These are phyloP conservation scores for Hysterangium stoloniferum DNA, from an alignment of 768 basidiomycete genomes.

Conservation along the genomic window DNA sequence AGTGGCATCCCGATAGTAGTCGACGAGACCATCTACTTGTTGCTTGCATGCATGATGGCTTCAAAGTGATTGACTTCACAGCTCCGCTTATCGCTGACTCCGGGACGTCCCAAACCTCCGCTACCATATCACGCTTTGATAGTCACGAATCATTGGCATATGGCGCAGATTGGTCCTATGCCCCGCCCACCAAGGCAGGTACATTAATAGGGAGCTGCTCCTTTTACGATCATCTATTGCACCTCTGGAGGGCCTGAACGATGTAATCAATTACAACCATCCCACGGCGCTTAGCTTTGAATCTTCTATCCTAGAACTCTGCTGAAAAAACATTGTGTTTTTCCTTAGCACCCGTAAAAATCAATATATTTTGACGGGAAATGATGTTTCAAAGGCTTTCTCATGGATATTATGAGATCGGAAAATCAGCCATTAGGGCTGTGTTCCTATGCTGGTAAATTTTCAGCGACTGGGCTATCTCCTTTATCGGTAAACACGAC, in stretches of 20 bases:
- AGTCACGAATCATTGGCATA: conserved; percentile 81
- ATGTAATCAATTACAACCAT: background rate
- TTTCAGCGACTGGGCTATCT: background rate
- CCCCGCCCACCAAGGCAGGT: conserved; percentile 18
- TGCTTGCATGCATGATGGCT: conserved; percentile 98
- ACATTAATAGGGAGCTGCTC: conserved; percentile 81
- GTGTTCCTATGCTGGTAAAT: no score
- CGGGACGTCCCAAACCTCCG: conserved; percentile 18
- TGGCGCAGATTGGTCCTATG: conserved; percentile 83
- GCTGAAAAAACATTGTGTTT: no score
- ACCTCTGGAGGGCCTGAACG: conserved; percentile 66
- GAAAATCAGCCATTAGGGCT: no score
- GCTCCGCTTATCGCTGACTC: conserved; percentile 12
- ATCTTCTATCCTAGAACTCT: no score
- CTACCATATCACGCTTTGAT: conserved; percentile 55
- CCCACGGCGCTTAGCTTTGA: no score
- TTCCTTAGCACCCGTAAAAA: no score
- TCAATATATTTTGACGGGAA: no score
- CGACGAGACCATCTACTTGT: conserved; percentile 72
- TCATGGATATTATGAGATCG: no score
- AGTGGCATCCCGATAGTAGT: conserved; percentile 80
- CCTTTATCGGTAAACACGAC: background rate
- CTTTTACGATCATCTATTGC: conserved; percentile 87
- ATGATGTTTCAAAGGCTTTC: no score
- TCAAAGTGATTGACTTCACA: conserved; percentile 66